These are phyloP conservation scores for Kodamaea restingae DNA, from an alignment of 805 yeast species.

Conservation along the genomic window DNA sequence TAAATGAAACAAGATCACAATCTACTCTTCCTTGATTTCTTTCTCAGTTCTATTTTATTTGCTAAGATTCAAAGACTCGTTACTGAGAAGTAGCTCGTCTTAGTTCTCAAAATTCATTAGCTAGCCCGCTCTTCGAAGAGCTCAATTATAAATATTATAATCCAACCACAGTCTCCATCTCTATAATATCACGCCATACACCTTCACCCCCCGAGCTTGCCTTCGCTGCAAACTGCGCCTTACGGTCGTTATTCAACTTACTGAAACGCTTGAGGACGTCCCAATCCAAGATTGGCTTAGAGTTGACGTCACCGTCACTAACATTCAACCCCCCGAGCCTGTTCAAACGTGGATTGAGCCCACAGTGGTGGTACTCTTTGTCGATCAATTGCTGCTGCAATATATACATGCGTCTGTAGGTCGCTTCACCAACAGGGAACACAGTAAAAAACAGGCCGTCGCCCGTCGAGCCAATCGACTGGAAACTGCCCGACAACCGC, in stretches of 20 bases:
- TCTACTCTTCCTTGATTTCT: too few relatives aligned
- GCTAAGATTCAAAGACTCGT: too few relatives aligned
- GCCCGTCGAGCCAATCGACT: constrained; percentile 63
- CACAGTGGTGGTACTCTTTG: constrained; percentile 67
- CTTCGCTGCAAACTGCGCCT: constrained; percentile 50
- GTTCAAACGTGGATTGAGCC: constrained; percentile 76
- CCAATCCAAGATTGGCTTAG: constrained; percentile 64
- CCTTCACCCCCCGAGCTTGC: constrained; percentile 56
- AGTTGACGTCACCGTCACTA: constrained; percentile 33
- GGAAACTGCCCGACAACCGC: constrained; percentile 38
- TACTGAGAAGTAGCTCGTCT: too few relatives aligned
- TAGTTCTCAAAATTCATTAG: too few relatives aligned
- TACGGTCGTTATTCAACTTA: constrained; percentile 53
- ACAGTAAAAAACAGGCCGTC: constrained; percentile 81
- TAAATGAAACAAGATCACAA: too few relatives aligned
- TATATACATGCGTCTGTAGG: constrained; percentile 76
- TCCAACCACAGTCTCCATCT: constrained; percentile 41
- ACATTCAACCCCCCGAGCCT: constrained; percentile 44
- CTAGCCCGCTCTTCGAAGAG: too few relatives aligned
- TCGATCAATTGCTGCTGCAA: constrained; percentile 85
- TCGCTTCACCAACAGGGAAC: constrained; percentile 67
- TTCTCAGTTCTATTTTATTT: too few relatives aligned
- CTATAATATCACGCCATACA: constrained; percentile 64
- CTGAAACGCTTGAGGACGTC: constrained; percentile 53
- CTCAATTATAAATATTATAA: not conserved